Evolutionary conservation across 495 filamentous ascomycete genomes (phyloP).

Genomic region (Lasiosphaeria ovina): DNA sequence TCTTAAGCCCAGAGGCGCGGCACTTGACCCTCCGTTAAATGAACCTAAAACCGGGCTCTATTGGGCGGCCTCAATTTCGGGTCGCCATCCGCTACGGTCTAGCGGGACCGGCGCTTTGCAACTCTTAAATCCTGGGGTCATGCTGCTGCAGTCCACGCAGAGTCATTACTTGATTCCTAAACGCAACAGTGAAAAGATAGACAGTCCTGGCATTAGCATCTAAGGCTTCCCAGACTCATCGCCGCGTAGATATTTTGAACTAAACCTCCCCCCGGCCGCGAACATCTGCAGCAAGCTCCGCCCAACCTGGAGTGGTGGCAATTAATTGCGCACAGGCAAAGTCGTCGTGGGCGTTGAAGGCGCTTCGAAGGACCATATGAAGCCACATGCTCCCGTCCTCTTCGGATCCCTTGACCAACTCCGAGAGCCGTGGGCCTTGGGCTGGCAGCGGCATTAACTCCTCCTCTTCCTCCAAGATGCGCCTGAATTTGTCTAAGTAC

Average conservation of each 20-base stretch:
- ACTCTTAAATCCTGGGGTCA: no score
- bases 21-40: no score
- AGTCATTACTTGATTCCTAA: no score
- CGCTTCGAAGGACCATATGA: not conserved
- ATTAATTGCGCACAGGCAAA: not conserved
- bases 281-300: no score
- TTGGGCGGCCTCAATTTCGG: no score
- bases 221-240: not conserved
- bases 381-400: not conserved
- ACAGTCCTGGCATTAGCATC: not conserved
- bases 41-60: no score
- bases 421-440: not conserved
- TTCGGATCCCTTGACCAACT: not conserved
- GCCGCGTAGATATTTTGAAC: not conserved
- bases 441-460: not conserved
- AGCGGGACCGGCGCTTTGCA: no score
- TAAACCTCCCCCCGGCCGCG: no score
- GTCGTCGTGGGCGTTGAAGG: not conserved
- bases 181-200: not conserved
- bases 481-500: not conserved
- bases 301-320: not conserved
- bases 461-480: conserved; percentile 4
- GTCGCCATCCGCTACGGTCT: no score
- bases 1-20: no score
- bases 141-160: no score